Evolutionary conservation across 2,329 filamentous ascomycete species (phyloP), one percentile per base, ranked within the genome.

Genomic region (Fusarium hostae): DNA sequence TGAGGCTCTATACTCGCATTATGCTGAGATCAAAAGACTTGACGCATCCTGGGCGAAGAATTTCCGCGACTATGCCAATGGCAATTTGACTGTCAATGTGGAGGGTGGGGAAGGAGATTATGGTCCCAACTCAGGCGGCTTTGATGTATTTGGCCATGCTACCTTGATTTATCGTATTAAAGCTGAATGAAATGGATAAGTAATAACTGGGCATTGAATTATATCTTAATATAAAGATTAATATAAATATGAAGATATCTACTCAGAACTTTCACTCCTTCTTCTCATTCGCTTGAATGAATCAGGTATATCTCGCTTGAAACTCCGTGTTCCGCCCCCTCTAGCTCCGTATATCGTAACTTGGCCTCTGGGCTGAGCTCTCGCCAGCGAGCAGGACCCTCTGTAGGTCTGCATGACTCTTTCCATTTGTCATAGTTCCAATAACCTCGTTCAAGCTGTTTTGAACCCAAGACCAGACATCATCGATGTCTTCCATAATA

Each of bases 361-460:
- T 48, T 34, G 2, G 10, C 10, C n/a, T 34, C 16, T 0, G 28
- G 45, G 1, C 18, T 34, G 7, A 48, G 28, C 28, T 48, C 45
- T 50, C 45, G 2, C 45, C 45, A 4, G 45, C 10, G 0, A 50
- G 0, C 10, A 50, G 2, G 0, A 34, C 45, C 9, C 6, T 13
- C 1, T 2, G 0, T 0, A 50, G 3, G 28, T 34, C 45, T 24
- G 7, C n/a, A 2, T 5, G 1, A 11, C 45, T 50, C 5, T 18
- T 24, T 15, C 30, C 47, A 1, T 13, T 24, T 7, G 28, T 50
- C 30, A 50, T 24, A 2, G 5, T 13, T 24, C 5, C 3, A 13
- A 34, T 6, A 2, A 15, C 30, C 5, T 50, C 7, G 3, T 1
- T 0, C 10, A 24, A 50, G 30, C n/a, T 50, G 16, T 4, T 50